Evolutionary conservation across 2,329 filamentous ascomycete genomes (phyloP).

Genomic region (Nemania serpens): DNA sequence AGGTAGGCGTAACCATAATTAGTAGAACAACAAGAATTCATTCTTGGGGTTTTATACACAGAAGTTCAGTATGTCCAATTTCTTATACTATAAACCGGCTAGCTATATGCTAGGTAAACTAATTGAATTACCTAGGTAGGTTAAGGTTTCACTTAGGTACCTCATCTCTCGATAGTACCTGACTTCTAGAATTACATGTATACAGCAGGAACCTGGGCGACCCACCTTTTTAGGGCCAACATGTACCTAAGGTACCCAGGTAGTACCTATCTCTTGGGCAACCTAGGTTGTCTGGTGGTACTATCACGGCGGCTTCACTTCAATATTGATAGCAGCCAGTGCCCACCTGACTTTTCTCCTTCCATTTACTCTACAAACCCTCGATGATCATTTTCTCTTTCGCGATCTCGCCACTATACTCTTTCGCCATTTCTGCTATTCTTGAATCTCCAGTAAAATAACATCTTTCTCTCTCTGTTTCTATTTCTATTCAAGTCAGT

Average conservation of each 20-base stretch:
- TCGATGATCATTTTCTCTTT: neutral
- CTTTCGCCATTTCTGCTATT: neutral
- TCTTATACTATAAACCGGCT: no score
- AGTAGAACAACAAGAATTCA: no score
- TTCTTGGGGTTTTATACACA: no score
- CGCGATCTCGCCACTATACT: conserved; percentile 5
- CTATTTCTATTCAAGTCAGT: neutral
- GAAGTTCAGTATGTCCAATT: no score
- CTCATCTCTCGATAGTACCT: no score
- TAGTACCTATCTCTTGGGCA: neutral
- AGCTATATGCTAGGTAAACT: no score
- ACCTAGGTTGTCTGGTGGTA: conserved; percentile 2
- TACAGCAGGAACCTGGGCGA: neutral
- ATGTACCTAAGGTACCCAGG: neutral
- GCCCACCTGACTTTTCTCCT: conserved; percentile 18
- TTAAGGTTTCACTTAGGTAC: no score
- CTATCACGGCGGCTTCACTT: conserved; percentile 21
- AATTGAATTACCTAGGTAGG: no score
- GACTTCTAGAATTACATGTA: no score
- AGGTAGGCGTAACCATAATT: no score
- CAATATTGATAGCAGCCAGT: conserved; percentile 5
- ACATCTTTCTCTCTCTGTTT: neutral
- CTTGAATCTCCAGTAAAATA: neutral
- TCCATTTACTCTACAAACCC: neutral
- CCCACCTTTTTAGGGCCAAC: neutral